Percentiles rank a stretch among this genome's conserved stretches.
These are phyloP conservation scores for Ustilago loliicola DNA, from an alignment of 1,284 basidiomycete species.

Conservation along the genomic window DNA sequence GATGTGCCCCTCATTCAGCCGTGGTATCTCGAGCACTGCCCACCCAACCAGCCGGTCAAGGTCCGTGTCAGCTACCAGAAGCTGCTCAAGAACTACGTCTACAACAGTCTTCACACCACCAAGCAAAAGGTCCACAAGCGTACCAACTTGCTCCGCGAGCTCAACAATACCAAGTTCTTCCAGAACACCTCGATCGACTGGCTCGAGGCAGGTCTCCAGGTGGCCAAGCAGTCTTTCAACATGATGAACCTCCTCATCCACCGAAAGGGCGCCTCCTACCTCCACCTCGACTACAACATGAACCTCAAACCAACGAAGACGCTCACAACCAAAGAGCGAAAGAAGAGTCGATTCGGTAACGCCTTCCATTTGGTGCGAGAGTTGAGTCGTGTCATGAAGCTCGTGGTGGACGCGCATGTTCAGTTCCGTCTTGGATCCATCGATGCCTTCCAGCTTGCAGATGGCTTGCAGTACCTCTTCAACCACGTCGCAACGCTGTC, in stretches of 20 bases:
- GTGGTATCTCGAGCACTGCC: slow-evolving; percentile 95
- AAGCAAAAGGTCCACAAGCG: slow-evolving; percentile 97
- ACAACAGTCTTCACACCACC: slow-evolving; percentile 90
- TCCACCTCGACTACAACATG: slow-evolving; percentile 94
- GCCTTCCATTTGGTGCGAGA: slow-evolving; percentile 98
- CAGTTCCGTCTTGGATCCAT: slow-evolving; percentile 99
- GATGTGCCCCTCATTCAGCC: slow-evolving; percentile 96
- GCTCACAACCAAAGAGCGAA: slow-evolving; percentile 98
- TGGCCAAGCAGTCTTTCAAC: slow-evolving; percentile 98
- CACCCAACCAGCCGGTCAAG: slow-evolving; percentile 95
- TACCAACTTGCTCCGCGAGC: slow-evolving; percentile 93
- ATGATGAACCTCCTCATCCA: slow-evolving; percentile 99
- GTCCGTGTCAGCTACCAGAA: slow-evolving; percentile 99
- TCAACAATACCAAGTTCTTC: slow-evolving; percentile 99
- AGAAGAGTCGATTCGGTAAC: slow-evolving; percentile 99
- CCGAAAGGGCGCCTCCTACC: slow-evolving; percentile 97
- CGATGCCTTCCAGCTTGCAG: slow-evolving; percentile 98
- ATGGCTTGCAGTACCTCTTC: slow-evolving; percentile 98
- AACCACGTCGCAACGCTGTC: slow-evolving; percentile 97
- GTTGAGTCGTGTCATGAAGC: slow-evolving; percentile 95
- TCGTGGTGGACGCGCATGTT: slow-evolving; percentile 98
- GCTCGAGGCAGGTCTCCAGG: slow-evolving; percentile 99
- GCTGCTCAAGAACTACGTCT: slow-evolving; percentile 93
- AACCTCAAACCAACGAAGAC: slow-evolving; percentile 98
- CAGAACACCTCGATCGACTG: slow-evolving; percentile 97